Percentiles rank a stretch among this genome's conserved stretches.
Conservation (phyloP, 208 protist genomes). For the Sergeia podlipaevii region DNA sequence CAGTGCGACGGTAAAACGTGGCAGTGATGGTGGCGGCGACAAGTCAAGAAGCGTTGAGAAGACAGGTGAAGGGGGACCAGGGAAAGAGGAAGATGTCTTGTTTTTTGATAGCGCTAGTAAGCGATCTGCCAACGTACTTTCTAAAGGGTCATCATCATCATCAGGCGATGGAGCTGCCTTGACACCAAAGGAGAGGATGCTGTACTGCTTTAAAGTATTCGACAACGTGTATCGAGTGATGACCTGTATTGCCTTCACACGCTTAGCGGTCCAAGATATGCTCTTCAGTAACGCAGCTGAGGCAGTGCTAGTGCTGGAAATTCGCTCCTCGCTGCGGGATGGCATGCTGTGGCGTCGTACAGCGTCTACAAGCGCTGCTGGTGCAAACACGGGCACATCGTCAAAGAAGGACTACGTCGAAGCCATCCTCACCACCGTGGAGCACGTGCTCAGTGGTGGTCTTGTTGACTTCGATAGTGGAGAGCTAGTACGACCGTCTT, state of each 20-base stretch:
- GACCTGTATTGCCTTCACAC: constrained; percentile 65
- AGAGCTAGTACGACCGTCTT: constrained; percentile 24
- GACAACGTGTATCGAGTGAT: constrained; percentile 79
- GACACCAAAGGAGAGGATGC: constrained; percentile 47
- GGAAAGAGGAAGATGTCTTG: too few relatives aligned
- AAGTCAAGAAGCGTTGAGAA: too few relatives aligned
- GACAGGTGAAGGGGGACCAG: neutral
- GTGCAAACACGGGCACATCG: neutral
- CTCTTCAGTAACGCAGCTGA: constrained; percentile 66
- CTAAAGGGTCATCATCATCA: neutral
- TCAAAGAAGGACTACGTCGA: constrained; percentile 54
- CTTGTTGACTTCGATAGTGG: constrained; percentile 64
- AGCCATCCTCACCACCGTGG: constrained; percentile 44
- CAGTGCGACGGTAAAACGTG: neutral
- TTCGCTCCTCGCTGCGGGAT: constrained; percentile 80
- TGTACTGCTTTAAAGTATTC: constrained; percentile 74
- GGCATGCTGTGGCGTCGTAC: constrained; percentile 23
- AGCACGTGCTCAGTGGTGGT: constrained; percentile 59
- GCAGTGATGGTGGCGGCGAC: constrained; percentile 1
- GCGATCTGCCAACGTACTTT: neutral
- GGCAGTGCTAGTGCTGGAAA: constrained; percentile 60
- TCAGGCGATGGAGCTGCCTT: too few relatives aligned
- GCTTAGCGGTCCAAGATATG: constrained; percentile 79
- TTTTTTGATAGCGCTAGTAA: neutral
- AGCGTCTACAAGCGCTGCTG: neutral